Evolutionary conservation across 2,329 filamentous ascomycete genomes (phyloP), one percentile per base, ranked within the genome.

Genomic region (Claviceps sp.): DNA sequence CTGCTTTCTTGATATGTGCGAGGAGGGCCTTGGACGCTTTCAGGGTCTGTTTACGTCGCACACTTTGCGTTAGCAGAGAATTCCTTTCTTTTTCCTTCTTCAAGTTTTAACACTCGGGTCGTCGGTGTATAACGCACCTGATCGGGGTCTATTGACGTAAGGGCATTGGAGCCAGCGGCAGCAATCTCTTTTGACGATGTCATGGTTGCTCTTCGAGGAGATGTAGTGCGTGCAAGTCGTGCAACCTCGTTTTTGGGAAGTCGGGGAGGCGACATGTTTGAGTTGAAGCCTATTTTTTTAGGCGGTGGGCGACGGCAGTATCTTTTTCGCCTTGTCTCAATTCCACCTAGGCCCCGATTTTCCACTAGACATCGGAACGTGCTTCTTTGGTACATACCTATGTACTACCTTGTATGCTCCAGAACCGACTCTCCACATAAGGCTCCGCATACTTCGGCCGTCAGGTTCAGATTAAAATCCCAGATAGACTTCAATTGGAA

Each of bases 11-110:
- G 65, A 84, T 80, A 65, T 82, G 78, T 46, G 73, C 70, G 53
- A 84, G 67, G 20, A 84, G 74, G 34, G 81, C 79, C 63, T 77
- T 80, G 56, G 79, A 80, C 38, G 81, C 81, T 63, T 81, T 82
- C 54, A 82, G 65, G 36, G 75, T 77, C 78, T 82, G 54, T 26
- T 18, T 18, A 16, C 4, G 18, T 22, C 7, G 20, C 42, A 30
- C 5, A 20, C 22, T 34, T 22, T 22, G 16, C 11, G 30, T 44
- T 26, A 44, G 42, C 42, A 16, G 16, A 47, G n/a, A 20, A n/a
- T n/a, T 13, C 3, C 22, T 43, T 43, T 43, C 22, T 22, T 43
- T 43, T 24, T 26, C 16, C 11, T 44, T 44, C 26, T 44, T 26
- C 30, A 34, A 11, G 9, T 34, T 44, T 26, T 20, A 14, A 4